Evolutionary conservation across 441 rosid genomes (phyloP).

Genomic region (Kokia cookei): DNA sequence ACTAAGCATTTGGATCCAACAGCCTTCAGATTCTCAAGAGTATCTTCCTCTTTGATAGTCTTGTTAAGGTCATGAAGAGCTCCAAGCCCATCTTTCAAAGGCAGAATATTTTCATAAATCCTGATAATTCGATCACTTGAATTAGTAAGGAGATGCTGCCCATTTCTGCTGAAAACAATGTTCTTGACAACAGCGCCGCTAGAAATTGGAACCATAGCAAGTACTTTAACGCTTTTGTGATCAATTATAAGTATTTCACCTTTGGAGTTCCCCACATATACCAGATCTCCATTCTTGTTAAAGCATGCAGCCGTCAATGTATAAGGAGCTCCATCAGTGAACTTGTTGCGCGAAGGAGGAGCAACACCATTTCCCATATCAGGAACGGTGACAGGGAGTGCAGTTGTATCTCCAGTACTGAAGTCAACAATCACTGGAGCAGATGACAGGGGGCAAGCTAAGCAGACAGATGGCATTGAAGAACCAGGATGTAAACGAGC

Average conservation of each 20-base stretch:
- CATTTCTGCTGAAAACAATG: constrained; percentile 80
- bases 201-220: constrained; percentile 60
- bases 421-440: constrained; percentile 91
- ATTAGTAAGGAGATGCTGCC: constrained; percentile 87
- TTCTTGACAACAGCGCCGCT: constrained; percentile 78
- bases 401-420: constrained; percentile 45
- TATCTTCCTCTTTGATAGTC: constrained; percentile 43
- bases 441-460: constrained; percentile 91
- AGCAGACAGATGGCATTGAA: constrained; percentile 64
- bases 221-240: constrained; percentile 52
- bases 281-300: constrained; percentile 86
- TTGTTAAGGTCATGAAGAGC: constrained; percentile 45
- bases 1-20: constrained; percentile 76
- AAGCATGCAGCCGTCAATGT: constrained; percentile 93
- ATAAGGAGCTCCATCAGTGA: constrained; percentile 58
- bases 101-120: constrained; percentile 88
- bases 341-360: constrained; percentile 59
- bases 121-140: constrained; percentile 89
- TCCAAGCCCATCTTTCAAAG: constrained; percentile 53
- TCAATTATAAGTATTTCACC: constrained; percentile 91
- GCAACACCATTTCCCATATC: constrained; percentile 51
- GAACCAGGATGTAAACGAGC: constrained; percentile 90
- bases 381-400: constrained; percentile 61
- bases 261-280: constrained; percentile 86
- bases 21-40: constrained; percentile 64